Conservation (phyloP, 495 filamentous ascomycete genomes). For the Cladorrhinum samala region DNA sequence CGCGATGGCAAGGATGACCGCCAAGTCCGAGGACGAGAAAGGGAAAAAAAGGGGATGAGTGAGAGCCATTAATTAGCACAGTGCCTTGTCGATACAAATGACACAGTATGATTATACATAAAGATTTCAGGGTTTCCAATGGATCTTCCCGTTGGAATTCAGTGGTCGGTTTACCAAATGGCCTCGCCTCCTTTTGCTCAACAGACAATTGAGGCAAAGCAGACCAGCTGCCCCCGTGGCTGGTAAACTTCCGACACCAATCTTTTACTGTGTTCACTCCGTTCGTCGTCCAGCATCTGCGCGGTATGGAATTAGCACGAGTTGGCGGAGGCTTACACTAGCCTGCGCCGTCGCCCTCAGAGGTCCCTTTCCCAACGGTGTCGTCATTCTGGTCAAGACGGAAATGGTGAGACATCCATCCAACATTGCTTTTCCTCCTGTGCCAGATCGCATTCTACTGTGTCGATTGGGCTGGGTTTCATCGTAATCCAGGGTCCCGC, state of each 20-base stretch:
- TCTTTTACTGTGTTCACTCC: too few relatives aligned
- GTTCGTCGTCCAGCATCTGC: too few relatives aligned
- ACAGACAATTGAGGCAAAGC: too few relatives aligned
- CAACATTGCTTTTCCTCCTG: background rate
- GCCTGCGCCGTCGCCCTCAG: too few relatives aligned
- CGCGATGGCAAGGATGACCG: background rate
- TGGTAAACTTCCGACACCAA: too few relatives aligned
- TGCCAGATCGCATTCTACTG: background rate
- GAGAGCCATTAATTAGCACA: background rate
- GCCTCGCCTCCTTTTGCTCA: too few relatives aligned
- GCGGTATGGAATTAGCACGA: too few relatives aligned
- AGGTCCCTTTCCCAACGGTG: background rate
- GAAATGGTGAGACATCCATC: background rate
- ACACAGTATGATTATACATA: background rate
- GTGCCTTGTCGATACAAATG: background rate
- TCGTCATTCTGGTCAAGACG: background rate
- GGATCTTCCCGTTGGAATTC: too few relatives aligned
- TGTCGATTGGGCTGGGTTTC: background rate
- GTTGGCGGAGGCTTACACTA: too few relatives aligned
- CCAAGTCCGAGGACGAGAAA: background rate
- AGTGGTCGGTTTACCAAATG: too few relatives aligned
- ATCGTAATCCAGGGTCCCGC: background rate
- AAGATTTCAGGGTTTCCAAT: too few relatives aligned
- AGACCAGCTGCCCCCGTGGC: too few relatives aligned
- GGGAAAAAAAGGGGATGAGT: background rate